Evolutionary conservation across 1,284 basidiomycete species (phyloP), one percentile per base, ranked within the genome.

Genomic region (Ceratobasidium theobromae): DNA sequence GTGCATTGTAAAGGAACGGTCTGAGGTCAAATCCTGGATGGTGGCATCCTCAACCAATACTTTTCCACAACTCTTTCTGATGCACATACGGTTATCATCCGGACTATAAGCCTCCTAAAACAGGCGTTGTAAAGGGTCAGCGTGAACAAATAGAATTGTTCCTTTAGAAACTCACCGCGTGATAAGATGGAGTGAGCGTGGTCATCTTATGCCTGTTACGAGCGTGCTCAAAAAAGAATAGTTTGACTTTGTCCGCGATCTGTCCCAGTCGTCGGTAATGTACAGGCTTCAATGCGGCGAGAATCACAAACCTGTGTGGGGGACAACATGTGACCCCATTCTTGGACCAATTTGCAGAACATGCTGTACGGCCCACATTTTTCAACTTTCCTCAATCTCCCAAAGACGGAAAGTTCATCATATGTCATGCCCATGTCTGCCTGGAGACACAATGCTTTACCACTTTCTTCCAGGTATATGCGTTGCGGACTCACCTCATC

Each of bases 361-460:
- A 91, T 98, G 79, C 89, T 90, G 77, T 95, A 98, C 1, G 97
- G 96, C 1, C 97, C 97, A 72, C 93, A 95, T 78, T 98, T 98
- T 73, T 95, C 93, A 32, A 97, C 86, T 78, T 99, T 99, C 66
- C 97, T 86, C 40, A 99, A 81, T 33, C 95, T 82, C 30, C 96
- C 97, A 73, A 95, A 97, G 27, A 94, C 85, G 5, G 91, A 94
- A 16, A 99, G 83, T 74, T 99, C 96, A 73, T 99, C 93, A 76
- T 99, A 99, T 0, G 96, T 98, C 95, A 99, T 98, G 23, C 96
- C 97, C 94, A 97, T 96, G 73, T 98, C 96, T 9, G 87, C 93
- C 89, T 92, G 66, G 40, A 53, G 45, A 52, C 8, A 11, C 43
- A 68, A 14, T 38, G 40, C 6, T 25, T 45, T n/a, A n/a, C 41